phyloP scores from a whole-genome alignment of 805 yeast genomes.

The Candida suzukii region DNA sequence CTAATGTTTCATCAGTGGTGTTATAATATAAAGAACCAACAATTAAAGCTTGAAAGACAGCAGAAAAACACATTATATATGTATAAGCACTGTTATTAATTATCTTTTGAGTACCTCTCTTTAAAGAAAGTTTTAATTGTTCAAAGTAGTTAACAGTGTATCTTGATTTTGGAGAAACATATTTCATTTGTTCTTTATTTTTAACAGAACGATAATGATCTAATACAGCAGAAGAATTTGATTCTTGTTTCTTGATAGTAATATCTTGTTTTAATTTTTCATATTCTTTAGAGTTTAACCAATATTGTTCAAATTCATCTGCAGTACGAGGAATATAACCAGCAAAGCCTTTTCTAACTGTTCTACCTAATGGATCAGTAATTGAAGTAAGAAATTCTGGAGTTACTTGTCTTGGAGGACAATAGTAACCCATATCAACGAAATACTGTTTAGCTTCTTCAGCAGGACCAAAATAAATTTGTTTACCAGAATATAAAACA shows the following conservation, averaged over 20 bases:
- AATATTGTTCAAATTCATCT: slow-evolving; percentile 49
- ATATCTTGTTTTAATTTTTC: slow-evolving; percentile 23
- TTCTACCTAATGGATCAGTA: slow-evolving; percentile 59
- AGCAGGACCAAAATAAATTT: slow-evolving; percentile 53
- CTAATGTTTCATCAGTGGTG: slow-evolving; percentile 39
- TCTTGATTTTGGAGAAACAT: slow-evolving; percentile 31
- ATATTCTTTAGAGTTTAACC: slow-evolving; percentile 53
- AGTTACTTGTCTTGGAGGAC: slow-evolving; percentile 59
- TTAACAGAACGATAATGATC: slow-evolving; percentile 24
- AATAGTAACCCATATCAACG: slow-evolving; percentile 52
- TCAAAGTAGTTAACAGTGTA: slow-evolving; percentile 34
- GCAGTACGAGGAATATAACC: slow-evolving; percentile 47
- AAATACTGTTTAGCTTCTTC: slow-evolving; percentile 47
- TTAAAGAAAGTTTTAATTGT: slow-evolving; percentile 45
- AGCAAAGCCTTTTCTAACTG: slow-evolving; percentile 39
- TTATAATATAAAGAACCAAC: slow-evolving; percentile 56
- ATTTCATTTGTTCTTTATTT: slow-evolving; percentile 28
- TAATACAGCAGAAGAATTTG: slow-evolving; percentile 25
- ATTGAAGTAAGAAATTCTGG: slow-evolving; percentile 62
- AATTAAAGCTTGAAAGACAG: slow-evolving; percentile 49
- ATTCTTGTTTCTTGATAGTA: slow-evolving; percentile 25
- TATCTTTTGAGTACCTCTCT: slow-evolving; percentile 44
- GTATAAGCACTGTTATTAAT: slow-evolving; percentile 53
- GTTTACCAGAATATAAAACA: slow-evolving; percentile 54
- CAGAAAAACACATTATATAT: slow-evolving; percentile 40